A percentile compares a stretch with the other conserved stretches of the same genome.
phyloP scores from a whole-genome alignment of 1,139 yeast species.

The Martiniozyma asiatica region DNA sequence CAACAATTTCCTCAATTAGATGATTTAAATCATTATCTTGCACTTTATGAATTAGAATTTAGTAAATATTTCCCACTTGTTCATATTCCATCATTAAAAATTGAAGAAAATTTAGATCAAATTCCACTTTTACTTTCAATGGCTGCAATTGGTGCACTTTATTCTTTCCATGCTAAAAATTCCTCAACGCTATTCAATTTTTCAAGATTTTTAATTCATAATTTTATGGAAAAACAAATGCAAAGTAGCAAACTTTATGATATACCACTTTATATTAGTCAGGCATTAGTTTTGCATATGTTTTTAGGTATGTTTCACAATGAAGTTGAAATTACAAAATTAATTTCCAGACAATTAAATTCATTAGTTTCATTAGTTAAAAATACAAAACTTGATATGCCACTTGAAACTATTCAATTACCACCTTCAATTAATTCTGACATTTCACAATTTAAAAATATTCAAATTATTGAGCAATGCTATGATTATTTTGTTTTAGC shows the following conservation, averaged over 20 bases:
- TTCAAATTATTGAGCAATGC: slow-evolving; percentile 35
- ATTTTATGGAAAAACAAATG: slow-evolving; percentile 53
- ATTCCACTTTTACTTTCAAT: slow-evolving; percentile 70
- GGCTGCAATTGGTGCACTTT: slow-evolving; percentile 84
- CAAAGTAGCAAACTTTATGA: slow-evolving; percentile 38
- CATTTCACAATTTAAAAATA: slow-evolving; percentile 14
- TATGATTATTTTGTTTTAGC: slow-evolving; percentile 69
- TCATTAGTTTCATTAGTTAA: slow-evolving; percentile 72
- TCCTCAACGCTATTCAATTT: slow-evolving; percentile 69
- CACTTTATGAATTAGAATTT: slow-evolving; percentile 61
- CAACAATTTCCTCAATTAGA: slow-evolving; percentile 62
- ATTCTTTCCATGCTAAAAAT: slow-evolving; percentile 68
- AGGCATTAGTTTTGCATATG: slow-evolving; percentile 68
- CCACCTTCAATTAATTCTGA: slow-evolving; percentile 41
- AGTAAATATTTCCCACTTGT: slow-evolving; percentile 75
- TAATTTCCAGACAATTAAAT: slow-evolving; percentile 64
- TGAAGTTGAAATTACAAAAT: slow-evolving; percentile 58
- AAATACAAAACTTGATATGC: slow-evolving; percentile 62
- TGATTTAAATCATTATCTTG: slow-evolving; percentile 64
- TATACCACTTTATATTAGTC: slow-evolving; percentile 84
- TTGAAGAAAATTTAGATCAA: slow-evolving; percentile 45
- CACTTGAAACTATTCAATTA: slow-evolving; percentile 47
- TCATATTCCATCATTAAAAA: slow-evolving; percentile 56
- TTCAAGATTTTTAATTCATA: slow-evolving; percentile 67
- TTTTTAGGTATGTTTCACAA: slow-evolving; percentile 75